A percentile compares a stretch with the other conserved stretches of the same genome.
Evolutionary conservation across 2,329 filamentous ascomycete species (phyloP).

Genomic region (Diaporthe helianthi): DNA sequence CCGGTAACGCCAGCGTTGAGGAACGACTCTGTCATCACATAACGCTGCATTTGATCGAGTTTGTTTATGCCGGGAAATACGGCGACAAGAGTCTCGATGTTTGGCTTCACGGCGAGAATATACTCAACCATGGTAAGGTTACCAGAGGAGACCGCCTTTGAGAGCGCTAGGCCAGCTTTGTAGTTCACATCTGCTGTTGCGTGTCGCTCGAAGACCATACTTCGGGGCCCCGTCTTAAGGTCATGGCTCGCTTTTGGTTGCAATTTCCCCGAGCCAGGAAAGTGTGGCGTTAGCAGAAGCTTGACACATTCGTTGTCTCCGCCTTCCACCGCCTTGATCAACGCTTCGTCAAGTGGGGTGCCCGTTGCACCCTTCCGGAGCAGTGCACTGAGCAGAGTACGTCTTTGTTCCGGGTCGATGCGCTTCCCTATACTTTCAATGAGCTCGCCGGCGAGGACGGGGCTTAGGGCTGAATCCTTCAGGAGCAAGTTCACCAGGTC

Average conservation of each 20-base stretch:
- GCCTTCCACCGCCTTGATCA: constrained; percentile 57
- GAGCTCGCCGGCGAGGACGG: constrained; percentile 57
- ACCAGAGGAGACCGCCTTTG: constrained; percentile 54
- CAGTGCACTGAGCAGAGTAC: constrained; percentile 52
- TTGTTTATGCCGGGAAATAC: constrained; percentile 57
- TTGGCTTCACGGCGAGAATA: constrained; percentile 56
- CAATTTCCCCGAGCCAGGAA: constrained; percentile 44
- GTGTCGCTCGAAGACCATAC: constrained; percentile 51
- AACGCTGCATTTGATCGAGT: constrained; percentile 52
- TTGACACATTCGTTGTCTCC: constrained; percentile 56
- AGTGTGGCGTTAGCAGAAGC: constrained; percentile 57
- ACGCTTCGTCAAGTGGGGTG: constrained; percentile 52
- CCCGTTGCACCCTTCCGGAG: constrained; percentile 60
- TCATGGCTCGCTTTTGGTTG: constrained; percentile 40
- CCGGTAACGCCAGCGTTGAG: constrained; percentile 56
- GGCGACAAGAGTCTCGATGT: constrained; percentile 53
- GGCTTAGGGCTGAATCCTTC: constrained; percentile 51
- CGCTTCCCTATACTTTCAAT: constrained; percentile 57
- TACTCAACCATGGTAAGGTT: constrained; percentile 53
- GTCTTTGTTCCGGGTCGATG: constrained; percentile 52
- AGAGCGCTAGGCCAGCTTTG: constrained; percentile 58
- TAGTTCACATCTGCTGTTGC: constrained; percentile 60
- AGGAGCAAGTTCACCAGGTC: constrained; percentile 57
- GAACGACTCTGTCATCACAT: constrained; percentile 58
- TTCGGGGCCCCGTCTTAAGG: constrained; percentile 41